These are phyloP conservation scores for Stagonosporopsis vannaccii DNA, from an alignment of 2,329 filamentous ascomycete genomes.

Conservation along the genomic window DNA sequence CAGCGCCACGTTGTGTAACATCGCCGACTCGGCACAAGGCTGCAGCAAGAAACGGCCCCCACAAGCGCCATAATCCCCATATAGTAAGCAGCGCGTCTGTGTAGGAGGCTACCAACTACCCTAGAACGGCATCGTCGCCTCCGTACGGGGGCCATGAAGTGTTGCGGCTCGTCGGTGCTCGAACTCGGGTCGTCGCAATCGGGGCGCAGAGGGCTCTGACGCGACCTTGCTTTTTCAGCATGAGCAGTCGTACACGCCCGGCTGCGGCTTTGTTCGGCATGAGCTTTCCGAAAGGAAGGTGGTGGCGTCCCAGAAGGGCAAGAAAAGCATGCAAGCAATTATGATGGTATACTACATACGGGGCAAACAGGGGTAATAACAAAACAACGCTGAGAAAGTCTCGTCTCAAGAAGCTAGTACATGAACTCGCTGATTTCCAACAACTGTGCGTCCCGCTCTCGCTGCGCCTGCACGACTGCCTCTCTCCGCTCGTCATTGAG, in stretches of 20 bases:
- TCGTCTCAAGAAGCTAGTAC: conserved; percentile 50
- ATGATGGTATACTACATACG: conserved; percentile 5
- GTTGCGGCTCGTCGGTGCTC: neutral
- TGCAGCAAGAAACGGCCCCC: neutral
- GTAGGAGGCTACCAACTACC: neutral
- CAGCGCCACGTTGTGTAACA: conserved; percentile 2
- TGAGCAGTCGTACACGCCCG: neutral
- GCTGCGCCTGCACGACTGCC: conserved; percentile 68
- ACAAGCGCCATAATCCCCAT: neutral
- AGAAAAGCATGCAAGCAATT: neutral
- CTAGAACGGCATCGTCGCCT: neutral
- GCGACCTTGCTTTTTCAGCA: neutral
- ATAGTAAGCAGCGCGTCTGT: neutral
- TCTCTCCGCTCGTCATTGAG: conserved; percentile 72
- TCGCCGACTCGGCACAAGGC: conserved; percentile 1
- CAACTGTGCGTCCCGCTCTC: conserved; percentile 74
- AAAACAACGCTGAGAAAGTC: neutral
- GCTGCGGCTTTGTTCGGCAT: conserved; percentile 1
- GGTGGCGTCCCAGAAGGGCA: neutral
- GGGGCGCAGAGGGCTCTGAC: neutral
- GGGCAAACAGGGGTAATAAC: neutral
- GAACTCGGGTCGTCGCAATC: neutral
- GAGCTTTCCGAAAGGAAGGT: neutral
- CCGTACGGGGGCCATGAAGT: no score
- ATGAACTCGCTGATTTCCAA: conserved; percentile 74